Evolutionary conservation across 305 asterid genomes (phyloP).

Genomic region (Plantago coronopus): DNA sequence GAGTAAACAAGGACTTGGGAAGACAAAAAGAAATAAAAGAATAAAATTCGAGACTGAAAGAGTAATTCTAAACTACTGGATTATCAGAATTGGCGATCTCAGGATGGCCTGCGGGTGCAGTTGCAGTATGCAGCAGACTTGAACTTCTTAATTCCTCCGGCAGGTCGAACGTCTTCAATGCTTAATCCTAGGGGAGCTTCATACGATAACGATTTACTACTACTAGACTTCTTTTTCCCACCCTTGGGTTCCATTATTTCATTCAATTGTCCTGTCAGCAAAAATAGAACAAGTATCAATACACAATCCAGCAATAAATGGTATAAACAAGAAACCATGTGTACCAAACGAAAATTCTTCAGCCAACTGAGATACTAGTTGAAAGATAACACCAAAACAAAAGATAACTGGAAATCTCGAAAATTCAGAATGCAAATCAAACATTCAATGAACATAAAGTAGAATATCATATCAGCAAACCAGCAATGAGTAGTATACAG

Average conservation of each 20-base stretch:
- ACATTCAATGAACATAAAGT: too few relatives aligned
- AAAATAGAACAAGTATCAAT: background rate
- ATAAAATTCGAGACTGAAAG: background rate
- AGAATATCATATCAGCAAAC: too few relatives aligned
- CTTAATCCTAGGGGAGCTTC: constrained; percentile 15
- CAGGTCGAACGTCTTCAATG: constrained; percentile 15
- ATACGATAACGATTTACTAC: constrained; percentile 5
- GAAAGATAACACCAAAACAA: background rate
- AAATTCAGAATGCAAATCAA: background rate
- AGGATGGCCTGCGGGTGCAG: constrained; percentile 13
- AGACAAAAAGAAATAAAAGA: background rate
- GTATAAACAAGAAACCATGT: background rate
- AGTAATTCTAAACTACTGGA: background rate
- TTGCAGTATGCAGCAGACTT: constrained; percentile 15
- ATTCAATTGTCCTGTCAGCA: background rate
- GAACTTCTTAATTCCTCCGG: constrained; percentile 9
- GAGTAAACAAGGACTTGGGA: background rate
- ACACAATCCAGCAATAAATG: background rate
- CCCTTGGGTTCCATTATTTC: constrained; percentile 1
- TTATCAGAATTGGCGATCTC: background rate
- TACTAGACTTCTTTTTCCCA: constrained; percentile 16
- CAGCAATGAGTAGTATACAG: too few relatives aligned
- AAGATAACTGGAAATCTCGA: too few relatives aligned
- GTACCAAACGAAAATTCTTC: too few relatives aligned
- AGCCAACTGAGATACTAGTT: too few relatives aligned